Percentiles rank a stretch among this genome's conserved stretches.
phyloP scores from a whole-genome alignment of 2,329 filamentous ascomycete species.

The Xylariaceae sp. region DNA sequence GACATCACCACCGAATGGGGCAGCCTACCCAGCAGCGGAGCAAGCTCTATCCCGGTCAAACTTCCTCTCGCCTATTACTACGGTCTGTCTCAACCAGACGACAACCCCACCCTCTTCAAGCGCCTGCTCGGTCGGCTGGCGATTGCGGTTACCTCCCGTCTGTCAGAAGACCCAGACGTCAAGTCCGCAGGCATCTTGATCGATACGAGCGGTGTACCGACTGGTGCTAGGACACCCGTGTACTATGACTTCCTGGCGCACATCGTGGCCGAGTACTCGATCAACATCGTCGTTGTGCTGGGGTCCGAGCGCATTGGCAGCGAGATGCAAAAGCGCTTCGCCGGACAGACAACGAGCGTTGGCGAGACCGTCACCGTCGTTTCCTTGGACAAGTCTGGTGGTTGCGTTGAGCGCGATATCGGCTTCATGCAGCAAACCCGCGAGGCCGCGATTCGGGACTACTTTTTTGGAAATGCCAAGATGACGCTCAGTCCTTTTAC shows the following conservation, averaged over 20 bases:
- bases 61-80: conserved; percentile 89
- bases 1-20: conserved; percentile 83
- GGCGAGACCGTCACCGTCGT: conserved; percentile 74
- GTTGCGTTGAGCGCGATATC: conserved; percentile 74
- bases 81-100: conserved; percentile 69
- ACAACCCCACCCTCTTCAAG: conserved; percentile 70
- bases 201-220: conserved; percentile 72
- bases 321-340: conserved; percentile 70
- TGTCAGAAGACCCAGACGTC: conserved; percentile 72
- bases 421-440: conserved; percentile 69
- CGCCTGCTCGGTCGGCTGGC: conserved; percentile 74
- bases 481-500: conserved; percentile 83
- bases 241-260: conserved; percentile 78
- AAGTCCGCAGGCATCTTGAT: conserved; percentile 77
- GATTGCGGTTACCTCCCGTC: conserved; percentile 70
- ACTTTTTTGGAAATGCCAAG: conserved; percentile 85
- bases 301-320: conserved; percentile 75
- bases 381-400: conserved; percentile 79
- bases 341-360: conserved; percentile 49
- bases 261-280: conserved; percentile 59
- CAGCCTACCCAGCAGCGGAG: conserved; percentile 84
- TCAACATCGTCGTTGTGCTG: conserved; percentile 79
- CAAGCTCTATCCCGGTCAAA: conserved; percentile 85
- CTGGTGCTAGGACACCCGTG: conserved; percentile 34
- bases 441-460: conserved; percentile 79